Percentiles rank a stretch among this genome's conserved stretches.
These are phyloP conservation scores for Erysimum cheiri DNA, from an alignment of 441 rosid genomes.

Conservation along the genomic window DNA sequence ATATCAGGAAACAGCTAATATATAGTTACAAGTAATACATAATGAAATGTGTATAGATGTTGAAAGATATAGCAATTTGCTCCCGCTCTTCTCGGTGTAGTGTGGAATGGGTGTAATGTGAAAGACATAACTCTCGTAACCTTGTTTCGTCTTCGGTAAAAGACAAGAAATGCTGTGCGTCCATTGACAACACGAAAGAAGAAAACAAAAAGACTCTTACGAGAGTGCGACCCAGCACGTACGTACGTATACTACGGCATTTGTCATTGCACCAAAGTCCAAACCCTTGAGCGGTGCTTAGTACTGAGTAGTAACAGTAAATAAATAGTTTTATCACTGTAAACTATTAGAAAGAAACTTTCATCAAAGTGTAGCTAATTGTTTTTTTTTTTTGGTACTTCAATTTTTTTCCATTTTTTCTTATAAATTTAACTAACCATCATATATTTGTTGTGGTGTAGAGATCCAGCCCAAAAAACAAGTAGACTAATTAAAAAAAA, in stretches of 20 bases:
- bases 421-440: background rate
- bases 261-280: constrained; percentile 18
- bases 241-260: constrained; percentile 24
- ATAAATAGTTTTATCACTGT: background rate
- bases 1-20: background rate
- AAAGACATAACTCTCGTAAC: constrained; percentile 20
- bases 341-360: background rate
- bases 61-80: background rate
- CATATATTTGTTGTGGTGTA: no score
- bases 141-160: constrained; percentile 24
- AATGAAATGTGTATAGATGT: background rate
- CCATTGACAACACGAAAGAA: constrained; percentile 29
- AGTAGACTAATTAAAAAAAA: no score
- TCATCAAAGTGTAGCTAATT: background rate
- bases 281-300: constrained; percentile 1
- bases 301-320: background rate
- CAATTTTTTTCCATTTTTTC: background rate
- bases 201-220: constrained; percentile 14
- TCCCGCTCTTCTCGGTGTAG: constrained; percentile 40
- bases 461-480: background rate
- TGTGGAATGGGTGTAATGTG: constrained; percentile 28
- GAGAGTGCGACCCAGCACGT: constrained; percentile 28
- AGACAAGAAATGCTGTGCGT: constrained; percentile 38
- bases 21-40: background rate
- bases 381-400: background rate